A percentile compares a stretch with the other conserved stretches of the same genome.
These are phyloP conservation scores for Plicaturopsis crispa DNA, from an alignment of 768 basidiomycete species.

Conservation along the genomic window DNA sequence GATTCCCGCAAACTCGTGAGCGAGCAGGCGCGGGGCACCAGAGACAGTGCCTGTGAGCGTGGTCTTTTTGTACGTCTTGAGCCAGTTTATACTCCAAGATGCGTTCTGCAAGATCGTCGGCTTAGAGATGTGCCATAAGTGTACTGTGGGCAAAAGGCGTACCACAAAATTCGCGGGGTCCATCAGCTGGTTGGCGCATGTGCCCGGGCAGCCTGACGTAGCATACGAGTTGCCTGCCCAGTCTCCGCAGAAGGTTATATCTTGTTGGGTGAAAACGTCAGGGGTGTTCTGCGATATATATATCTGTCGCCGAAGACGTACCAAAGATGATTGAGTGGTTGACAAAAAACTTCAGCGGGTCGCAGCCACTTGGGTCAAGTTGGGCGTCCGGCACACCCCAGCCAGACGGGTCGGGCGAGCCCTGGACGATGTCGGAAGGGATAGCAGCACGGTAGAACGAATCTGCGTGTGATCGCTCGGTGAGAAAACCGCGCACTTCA, in stretches of 20 bases:
- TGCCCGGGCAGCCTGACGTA: conserved; percentile 68
- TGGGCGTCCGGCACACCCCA: conserved; percentile 67
- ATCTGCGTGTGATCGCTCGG: conserved; percentile 37
- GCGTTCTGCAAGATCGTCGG: conserved; percentile 47
- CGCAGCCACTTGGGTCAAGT: conserved; percentile 45
- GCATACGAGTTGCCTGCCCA: conserved; percentile 82
- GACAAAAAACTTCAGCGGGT: conserved; percentile 49
- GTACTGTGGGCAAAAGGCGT: conserved; percentile 16
- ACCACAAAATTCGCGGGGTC: conserved; percentile 70
- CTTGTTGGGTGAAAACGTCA: conserved; percentile 24
- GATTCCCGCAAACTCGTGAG: too few species aligned
- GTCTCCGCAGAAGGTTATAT: conserved; percentile 82
- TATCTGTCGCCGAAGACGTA: conserved; percentile 22
- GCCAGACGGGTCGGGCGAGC: conserved; percentile 50
- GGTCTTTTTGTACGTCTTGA: conserved; percentile 68
- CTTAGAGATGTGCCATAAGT: conserved; percentile 1
- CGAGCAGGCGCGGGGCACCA: conserved; percentile 3
- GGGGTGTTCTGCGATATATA: not conserved
- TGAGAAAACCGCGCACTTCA: not conserved
- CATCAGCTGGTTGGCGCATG: conserved; percentile 54
- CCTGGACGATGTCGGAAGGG: conserved; percentile 55
- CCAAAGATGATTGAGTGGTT: conserved; percentile 76
- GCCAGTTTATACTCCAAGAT: conserved; percentile 70
- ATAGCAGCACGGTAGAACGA: conserved; percentile 78
- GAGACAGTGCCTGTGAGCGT: conserved; percentile 30